Evolutionary conservation across 495 filamentous ascomycete genomes (phyloP), one percentile per base, ranked within the genome.

Genomic region (Penicillium bovifimosum): DNA sequence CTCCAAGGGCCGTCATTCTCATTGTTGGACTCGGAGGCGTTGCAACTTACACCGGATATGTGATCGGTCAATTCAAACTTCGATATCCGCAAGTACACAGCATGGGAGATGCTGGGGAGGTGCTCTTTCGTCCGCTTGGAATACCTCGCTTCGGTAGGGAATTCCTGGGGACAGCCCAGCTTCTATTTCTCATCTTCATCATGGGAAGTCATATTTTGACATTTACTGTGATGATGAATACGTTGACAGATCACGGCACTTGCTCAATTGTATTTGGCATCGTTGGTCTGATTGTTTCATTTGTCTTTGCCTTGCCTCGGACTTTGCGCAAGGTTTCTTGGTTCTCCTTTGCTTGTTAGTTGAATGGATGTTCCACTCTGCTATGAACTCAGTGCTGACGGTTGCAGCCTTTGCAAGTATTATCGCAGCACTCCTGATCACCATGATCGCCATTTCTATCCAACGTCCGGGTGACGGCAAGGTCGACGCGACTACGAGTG

Each of bases 171-270:
- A 64, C 63, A 18, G 82, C 79, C 50, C 83, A 86, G 53, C 62
- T 78, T 7, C 55, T 86, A 29, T 82, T 88, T 57, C 73, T 88
- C n/a, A 59, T 84, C 18, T 88, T 90, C 67, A 79, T 86, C 50
- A 83, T 86, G 70, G 86, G 77, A 13, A 84, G 82, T 20, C 87
- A 91, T 60, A 74, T 88, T 0, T 78, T 82, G 53, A 82, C 88
- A 52, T 66, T 86, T 20, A 64, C 68, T 18, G 84, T 87, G 8
- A 83, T 88, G 47, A 70, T 82, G 47, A 74, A 88, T 36, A 79
- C 72, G 14, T 53, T 89, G 18, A 81, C 83, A 1, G 62, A 79
- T 3, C 76, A 86, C 58, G 79, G 66, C 3, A 65, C 74, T 0
- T 91, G 87, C 63, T 81, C 83, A 1, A 77, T 88, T 45, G 70